Base-by-base conservation (phyloP, 2,329 filamentous ascomycete species). In the Colletotrichum simmondsii region DNA sequence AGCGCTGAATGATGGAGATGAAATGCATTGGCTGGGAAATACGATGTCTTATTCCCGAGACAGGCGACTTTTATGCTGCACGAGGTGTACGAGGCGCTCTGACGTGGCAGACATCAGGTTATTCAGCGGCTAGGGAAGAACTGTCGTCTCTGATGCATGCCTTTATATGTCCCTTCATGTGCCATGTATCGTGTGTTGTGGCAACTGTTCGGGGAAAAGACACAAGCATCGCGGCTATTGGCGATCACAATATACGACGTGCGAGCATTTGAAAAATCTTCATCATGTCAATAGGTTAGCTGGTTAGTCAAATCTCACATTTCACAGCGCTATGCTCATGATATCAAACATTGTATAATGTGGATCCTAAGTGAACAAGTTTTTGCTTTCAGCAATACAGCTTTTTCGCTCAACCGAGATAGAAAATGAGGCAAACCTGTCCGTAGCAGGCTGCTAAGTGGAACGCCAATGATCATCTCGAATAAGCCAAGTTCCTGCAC, bases 51-150 rank as follows among this genome's bases (percentile, higher is more conserved):
- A 11, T 57, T 11, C 14, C 14, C 35, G 49, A 8, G n/a, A 14
- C 5, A 3, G 24, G 8, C 4, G n/a, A 5, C 22, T 56, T 32
- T 12, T 12, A 46, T 57, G 62, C 62, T 46, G 62, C 62, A 57
- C 62, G 62, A 46, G 24, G 52, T 7, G 35, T 22, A 57, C 22
- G 8, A 42, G 42, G 16, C n/a, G 5, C 19, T 46, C 52, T 65
- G 62, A 65, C 62, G 62, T 65, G 62, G 52, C 62, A 57, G 49
- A 65, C 14, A 28, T 37, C 7, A 12, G 14, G 24, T 22, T 57
- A 22, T 65, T 6, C 24, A 42, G 10, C 24, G 8, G 16, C 24
- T 7, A 30, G 28, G 4, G 11, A 12, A 7, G 5, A 56, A 57
- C 10, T 11, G 19, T 49, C 42, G 42, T 49, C 42, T 49, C 8